A percentile compares a stretch with the other conserved stretches of the same genome.
phyloP scores from a whole-genome alignment of 75 land plant species.

The Pinus albicaulis region DNA sequence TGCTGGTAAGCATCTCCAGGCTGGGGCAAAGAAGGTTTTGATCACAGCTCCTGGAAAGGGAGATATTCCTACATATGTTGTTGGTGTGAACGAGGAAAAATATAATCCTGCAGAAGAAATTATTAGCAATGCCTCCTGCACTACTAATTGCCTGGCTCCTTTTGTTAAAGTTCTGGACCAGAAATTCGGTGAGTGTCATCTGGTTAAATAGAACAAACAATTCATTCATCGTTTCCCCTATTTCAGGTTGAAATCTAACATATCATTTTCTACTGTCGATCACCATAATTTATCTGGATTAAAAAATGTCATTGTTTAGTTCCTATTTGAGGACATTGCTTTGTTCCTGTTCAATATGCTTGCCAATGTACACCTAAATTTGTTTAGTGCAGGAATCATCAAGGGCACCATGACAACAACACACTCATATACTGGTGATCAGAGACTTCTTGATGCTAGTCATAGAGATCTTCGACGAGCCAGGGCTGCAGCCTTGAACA shows the following conservation, averaged over 20 bases:
- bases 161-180: conserved; percentile 98
- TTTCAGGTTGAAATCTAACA: no score
- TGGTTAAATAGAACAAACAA: no score
- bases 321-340: no score
- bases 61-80: conserved; percentile 97
- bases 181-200: conserved; percentile 73
- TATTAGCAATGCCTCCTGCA: conserved; percentile 99
- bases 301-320: no score
- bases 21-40: conserved; percentile 99
- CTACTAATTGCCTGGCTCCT: conserved; percentile 98
- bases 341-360: no score
- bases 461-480: conserved; percentile 94
- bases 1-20: conserved; percentile 95
- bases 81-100: conserved; percentile 86
- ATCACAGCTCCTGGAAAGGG: conserved; percentile 99
- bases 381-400: conserved; percentile 70
- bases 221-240: no score
- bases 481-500: conserved; percentile 94
- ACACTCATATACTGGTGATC: conserved; percentile 99
- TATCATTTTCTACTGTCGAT: background rate
- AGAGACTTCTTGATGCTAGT: conserved; percentile 89
- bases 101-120: conserved; percentile 73
- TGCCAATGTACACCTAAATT: no score
- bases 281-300: background rate
- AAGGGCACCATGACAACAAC: conserved; percentile 99